These are phyloP conservation scores for Mikania micrantha DNA, from an alignment of 129 eudicot genomes.

Conservation along the genomic window DNA sequence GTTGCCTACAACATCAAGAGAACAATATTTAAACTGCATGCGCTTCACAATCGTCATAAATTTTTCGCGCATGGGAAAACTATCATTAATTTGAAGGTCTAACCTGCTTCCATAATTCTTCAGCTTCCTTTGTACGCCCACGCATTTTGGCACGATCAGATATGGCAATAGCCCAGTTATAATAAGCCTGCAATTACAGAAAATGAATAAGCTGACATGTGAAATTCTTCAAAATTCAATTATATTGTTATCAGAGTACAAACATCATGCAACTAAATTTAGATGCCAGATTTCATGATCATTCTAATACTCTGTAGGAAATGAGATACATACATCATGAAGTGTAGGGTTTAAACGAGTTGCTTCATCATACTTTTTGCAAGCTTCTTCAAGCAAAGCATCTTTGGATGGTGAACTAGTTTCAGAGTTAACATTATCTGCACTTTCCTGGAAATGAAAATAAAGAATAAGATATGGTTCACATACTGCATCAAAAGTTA, in stretches of 20 bases:
- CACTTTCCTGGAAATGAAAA: slow-evolving; percentile 67
- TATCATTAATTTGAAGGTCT: not conserved
- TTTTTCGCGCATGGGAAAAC: slow-evolving; percentile 10
- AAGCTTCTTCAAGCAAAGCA: slow-evolving; percentile 90
- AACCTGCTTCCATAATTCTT: slow-evolving; percentile 93
- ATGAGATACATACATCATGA: slow-evolving; percentile 49
- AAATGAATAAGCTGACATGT: not conserved
- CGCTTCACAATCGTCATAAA: slow-evolving; percentile 2
- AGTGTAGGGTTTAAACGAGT: slow-evolving; percentile 94
- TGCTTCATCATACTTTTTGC: slow-evolving; percentile 95
- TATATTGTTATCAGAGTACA: not conserved
- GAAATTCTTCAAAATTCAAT: not conserved
- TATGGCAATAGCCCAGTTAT: slow-evolving; percentile 96
- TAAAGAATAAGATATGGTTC: not conserved
- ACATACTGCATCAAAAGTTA: not conserved
- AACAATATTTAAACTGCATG: not conserved
- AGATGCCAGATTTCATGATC: not conserved
- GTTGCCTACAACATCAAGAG: slow-evolving; percentile 62
- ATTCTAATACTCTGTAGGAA: not conserved
- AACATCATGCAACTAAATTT: not conserved
- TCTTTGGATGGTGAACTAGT: slow-evolving; percentile 88
- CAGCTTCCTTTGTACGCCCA: slow-evolving; percentile 96
- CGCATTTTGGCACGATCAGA: slow-evolving; percentile 89
- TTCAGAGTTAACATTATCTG: slow-evolving; percentile 86
- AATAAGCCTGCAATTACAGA: slow-evolving; percentile 54